Evolutionary conservation across 495 filamentous ascomycete genomes (phyloP).

Genomic region (Penicillium flavigenum): DNA sequence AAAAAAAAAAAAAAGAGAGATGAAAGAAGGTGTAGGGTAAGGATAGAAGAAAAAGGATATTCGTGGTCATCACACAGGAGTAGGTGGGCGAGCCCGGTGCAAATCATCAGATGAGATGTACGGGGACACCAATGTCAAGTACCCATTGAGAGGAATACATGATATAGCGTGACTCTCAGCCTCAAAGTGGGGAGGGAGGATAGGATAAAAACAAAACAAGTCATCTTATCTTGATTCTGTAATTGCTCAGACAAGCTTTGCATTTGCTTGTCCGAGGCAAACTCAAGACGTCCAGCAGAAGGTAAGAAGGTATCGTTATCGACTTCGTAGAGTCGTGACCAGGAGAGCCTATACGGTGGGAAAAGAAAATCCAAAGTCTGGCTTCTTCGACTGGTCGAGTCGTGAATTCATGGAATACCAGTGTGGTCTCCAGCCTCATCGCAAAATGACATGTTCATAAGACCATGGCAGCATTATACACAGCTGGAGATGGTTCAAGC

Average conservation of each 20-base stretch:
- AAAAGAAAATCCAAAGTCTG: neutral
- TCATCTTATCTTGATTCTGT: neutral
- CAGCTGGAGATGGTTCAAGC: constrained; percentile 10
- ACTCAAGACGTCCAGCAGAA: constrained; percentile 4
- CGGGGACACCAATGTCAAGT: constrained; percentile 5
- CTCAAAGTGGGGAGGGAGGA: neutral
- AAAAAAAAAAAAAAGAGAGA: neutral
- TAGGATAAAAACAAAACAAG: neutral
- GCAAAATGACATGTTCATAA: constrained; percentile 35
- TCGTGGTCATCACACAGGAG: constrained; percentile 25
- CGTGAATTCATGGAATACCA: constrained; percentile 37
- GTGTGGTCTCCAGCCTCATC: constrained; percentile 32
- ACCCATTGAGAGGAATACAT: constrained; percentile 2
- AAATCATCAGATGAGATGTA: constrained; percentile 11
- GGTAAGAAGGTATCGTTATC: constrained; percentile 8
- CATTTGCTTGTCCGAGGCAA: neutral
- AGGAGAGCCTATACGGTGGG: constrained; percentile 5
- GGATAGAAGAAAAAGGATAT: constrained; percentile 19
- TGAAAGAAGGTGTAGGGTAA: constrained; percentile 5
- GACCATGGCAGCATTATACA: constrained; percentile 33
- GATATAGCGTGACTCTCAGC: constrained; percentile 6
- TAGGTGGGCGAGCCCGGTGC: constrained; percentile 17
- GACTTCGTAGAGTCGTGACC: constrained; percentile 16
- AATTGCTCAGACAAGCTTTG: neutral
- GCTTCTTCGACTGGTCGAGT: constrained; percentile 10